A percentile compares a stretch with the other conserved stretches of the same genome.
Conservation (phyloP, 345 rosid genomes). For the Salix purpurea region DNA sequence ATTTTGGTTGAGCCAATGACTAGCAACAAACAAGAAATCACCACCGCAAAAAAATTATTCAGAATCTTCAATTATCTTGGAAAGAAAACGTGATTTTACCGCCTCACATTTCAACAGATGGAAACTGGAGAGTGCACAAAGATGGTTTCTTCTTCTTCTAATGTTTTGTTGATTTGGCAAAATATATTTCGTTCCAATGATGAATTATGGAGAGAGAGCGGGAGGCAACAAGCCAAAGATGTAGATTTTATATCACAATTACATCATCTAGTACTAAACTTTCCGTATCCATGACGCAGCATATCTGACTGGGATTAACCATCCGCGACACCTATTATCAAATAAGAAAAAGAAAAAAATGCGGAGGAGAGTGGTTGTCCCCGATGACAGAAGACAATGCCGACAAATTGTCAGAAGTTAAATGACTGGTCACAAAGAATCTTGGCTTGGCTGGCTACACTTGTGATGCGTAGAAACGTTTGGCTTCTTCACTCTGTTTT, state of each 20-base stretch:
- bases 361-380: not conserved
- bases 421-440: slow-evolving; percentile 4
- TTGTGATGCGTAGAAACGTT: not conserved
- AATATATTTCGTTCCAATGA: no score
- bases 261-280: not conserved
- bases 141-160: no score
- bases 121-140: no score
- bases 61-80: no score
- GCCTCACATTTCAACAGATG: no score
- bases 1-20: no score
- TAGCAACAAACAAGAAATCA: no score
- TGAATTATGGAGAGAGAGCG: not conserved
- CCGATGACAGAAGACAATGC: not conserved
- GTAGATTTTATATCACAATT: not conserved
- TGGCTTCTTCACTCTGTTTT: slow-evolving; percentile 9
- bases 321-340: not conserved
- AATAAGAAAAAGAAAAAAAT: not conserved
- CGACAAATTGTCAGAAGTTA: not conserved
- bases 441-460: not conserved
- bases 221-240: not conserved
- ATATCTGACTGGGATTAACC: not conserved
- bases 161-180: no score
- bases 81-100: no score
- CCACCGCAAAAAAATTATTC: no score
- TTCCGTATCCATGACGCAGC: not conserved